Conservation (phyloP, 1,139 yeast species). For the Meyerozyma elateridarum region DNA sequence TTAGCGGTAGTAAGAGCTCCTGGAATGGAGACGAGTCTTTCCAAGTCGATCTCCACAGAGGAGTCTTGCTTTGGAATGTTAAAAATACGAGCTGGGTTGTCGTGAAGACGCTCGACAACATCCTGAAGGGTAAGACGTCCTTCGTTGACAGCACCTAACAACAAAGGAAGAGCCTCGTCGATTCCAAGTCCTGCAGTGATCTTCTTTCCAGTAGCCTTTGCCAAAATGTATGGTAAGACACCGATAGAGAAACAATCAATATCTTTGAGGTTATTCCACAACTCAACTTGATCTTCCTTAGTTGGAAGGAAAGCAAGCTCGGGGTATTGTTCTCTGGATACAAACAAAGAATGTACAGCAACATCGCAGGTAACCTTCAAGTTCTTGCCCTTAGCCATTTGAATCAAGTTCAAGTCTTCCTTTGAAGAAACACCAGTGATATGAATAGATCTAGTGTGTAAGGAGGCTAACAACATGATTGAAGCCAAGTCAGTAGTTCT, state of each 20-base stretch:
- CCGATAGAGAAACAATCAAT: conserved; percentile 92
- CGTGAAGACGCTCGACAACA: conserved; percentile 69
- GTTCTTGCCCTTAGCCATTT: conserved; percentile 80
- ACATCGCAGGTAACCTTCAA: conserved; percentile 89
- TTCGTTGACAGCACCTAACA: conserved; percentile 73
- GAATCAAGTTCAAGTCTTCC: conserved; percentile 79
- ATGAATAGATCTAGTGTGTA: conserved; percentile 82
- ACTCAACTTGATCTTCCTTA: conserved; percentile 69
- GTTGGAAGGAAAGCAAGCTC: conserved; percentile 73
- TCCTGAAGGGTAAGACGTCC: conserved; percentile 71
- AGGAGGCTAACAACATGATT: conserved; percentile 80
- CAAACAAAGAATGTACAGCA: conserved; percentile 72
- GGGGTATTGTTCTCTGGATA: conserved; percentile 68
- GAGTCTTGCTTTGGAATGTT: conserved; percentile 80
- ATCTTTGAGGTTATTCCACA: conserved; percentile 70
- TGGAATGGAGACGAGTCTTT: conserved; percentile 49
- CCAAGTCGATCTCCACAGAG: conserved; percentile 76
- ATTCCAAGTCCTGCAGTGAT: conserved; percentile 72
- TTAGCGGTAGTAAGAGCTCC: conserved; percentile 24
- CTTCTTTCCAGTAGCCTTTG: conserved; percentile 56
- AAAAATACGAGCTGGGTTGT: conserved; percentile 78
- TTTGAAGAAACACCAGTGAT: conserved; percentile 79
- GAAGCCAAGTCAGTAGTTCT: conserved; percentile 89
- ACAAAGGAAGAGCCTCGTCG: conserved; percentile 75
- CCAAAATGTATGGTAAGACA: conserved; percentile 67